Evolutionary conservation across 2,329 filamentous ascomycete genomes (phyloP).

Genomic region (Lachnellula arida): DNA sequence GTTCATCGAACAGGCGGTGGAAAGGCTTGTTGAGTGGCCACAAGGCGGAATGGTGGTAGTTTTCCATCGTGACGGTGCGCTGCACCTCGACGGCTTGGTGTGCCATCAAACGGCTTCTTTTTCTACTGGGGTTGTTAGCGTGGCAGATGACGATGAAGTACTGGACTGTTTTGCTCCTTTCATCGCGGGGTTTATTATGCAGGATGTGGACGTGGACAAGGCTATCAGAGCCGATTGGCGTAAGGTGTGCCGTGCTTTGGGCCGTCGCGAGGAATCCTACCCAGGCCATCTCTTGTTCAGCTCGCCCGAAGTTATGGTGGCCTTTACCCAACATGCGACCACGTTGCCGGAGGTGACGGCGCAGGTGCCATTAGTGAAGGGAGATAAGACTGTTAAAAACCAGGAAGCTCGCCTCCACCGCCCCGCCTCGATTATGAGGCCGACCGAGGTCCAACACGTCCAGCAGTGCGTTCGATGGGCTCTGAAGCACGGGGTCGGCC

Average conservation of each 20-base stretch:
- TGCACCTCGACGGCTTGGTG: conserved; percentile 45
- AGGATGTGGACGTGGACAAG: conserved; percentile 30
- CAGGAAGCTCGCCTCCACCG: conserved; percentile 41
- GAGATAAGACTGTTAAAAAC: conserved; percentile 43
- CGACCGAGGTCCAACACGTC: conserved; percentile 44
- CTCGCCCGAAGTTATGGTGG: conserved; percentile 45
- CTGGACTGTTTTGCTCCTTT: conserved; percentile 51
- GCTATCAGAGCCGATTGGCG: conserved; percentile 42
- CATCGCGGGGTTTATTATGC: conserved; percentile 42
- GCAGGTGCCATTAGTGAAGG: conserved; percentile 32
- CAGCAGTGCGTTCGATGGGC: conserved; percentile 55
- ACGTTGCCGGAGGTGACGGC: conserved; percentile 39
- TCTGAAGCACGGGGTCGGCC: conserved; percentile 37
- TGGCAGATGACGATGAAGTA: conserved; percentile 41
- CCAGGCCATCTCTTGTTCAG: conserved; percentile 43
- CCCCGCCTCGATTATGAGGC: conserved; percentile 43
- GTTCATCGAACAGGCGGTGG: conserved; percentile 43
- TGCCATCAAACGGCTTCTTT: conserved; percentile 44
- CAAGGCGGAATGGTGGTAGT: conserved; percentile 44
- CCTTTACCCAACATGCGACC: conserved; percentile 45
- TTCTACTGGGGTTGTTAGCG: conserved; percentile 39
- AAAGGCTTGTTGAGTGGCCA: conserved; percentile 40
- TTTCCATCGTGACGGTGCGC: conserved; percentile 47
- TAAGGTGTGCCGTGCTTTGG: conserved; percentile 45
- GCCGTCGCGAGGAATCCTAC: conserved; percentile 35